A percentile compares a stretch with the other conserved stretches of the same genome.
Evolutionary conservation across 176 grass and related monocot species (phyloP).

Genomic region (Hsuehochloa calcarea): DNA sequence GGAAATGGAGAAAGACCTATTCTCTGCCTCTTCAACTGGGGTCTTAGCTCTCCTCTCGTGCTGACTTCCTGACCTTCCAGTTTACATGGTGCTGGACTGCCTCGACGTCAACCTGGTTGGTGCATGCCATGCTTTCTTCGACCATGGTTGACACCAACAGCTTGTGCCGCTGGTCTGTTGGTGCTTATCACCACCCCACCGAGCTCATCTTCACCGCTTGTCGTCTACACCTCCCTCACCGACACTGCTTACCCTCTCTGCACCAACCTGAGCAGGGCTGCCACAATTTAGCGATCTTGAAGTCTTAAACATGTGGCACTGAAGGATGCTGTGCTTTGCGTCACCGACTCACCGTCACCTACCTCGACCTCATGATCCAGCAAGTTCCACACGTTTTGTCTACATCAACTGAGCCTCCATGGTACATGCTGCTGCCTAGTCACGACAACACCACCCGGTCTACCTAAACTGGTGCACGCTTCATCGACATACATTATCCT

Average conservation of each 20-base stretch:
- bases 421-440: conserved; percentile 32
- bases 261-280: conserved; percentile 33
- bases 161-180: conserved; percentile 31
- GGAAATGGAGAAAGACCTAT: conserved; percentile 21
- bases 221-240: conserved; percentile 36
- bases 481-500: conserved; percentile 22
- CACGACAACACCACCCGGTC: not conserved
- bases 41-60: conserved; percentile 36
- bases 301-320: conserved; percentile 27
- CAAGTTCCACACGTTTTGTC: conserved; percentile 30
- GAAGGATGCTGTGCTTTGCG: not conserved
- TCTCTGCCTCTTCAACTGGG: conserved; percentile 28
- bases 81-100: conserved; percentile 35
- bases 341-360: conserved; percentile 11
- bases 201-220: conserved; percentile 34
- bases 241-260: conserved; percentile 36
- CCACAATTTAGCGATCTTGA: conserved; percentile 8
- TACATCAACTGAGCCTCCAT: conserved; percentile 29
- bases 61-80: conserved; percentile 44
- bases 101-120: conserved; percentile 48
- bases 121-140: conserved; percentile 35
- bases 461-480: conserved; percentile 9
- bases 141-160: conserved; percentile 33
- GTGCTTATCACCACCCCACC: conserved; percentile 43
- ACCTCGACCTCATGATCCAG: conserved; percentile 21